A percentile compares a stretch with the other conserved stretches of the same genome.
These are phyloP conservation scores for Elsinoe australis DNA, from an alignment of 2,329 filamentous ascomycete genomes.

Conservation along the genomic window DNA sequence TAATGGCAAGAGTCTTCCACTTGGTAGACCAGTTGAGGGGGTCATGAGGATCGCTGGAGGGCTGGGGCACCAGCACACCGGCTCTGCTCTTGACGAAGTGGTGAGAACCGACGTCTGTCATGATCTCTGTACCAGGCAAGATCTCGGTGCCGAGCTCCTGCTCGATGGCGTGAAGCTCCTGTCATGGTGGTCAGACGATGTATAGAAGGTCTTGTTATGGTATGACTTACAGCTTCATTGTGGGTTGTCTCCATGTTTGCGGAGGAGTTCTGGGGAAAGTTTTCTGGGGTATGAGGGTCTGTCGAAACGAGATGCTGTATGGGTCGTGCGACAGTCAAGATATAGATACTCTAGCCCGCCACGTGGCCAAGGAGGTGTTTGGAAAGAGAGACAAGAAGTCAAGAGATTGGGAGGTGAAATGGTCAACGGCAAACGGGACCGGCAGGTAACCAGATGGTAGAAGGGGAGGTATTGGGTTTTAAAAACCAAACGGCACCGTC, in stretches of 20 bases:
- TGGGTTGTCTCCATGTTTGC: conserved; percentile 44
- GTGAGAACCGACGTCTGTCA: conserved; percentile 53
- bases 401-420: conserved; percentile 13
- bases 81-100: conserved; percentile 54
- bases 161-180: conserved; percentile 43
- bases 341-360: background rate
- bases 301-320: conserved; percentile 15
- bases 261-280: conserved; percentile 11
- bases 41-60: conserved; percentile 41
- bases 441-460: conserved; percentile 4
- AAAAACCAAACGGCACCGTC: background rate
- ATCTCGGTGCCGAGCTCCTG: conserved; percentile 47
- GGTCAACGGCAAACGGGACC: conserved; percentile 10
- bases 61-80: conserved; percentile 46
- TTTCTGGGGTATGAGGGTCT: conserved; percentile 1
- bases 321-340: background rate
- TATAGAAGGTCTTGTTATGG: background rate
- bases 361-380: conserved; percentile 5
- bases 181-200: conserved; percentile 19
- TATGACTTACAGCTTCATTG: conserved; percentile 33
- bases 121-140: conserved; percentile 52
- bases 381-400: conserved; percentile 7
- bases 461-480: background rate
- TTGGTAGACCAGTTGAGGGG: conserved; percentile 43
- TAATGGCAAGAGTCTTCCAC: conserved; percentile 46